Evolutionary conservation across 495 filamentous ascomycete genomes (phyloP).

Genomic region (Talaromyces ruber): DNA sequence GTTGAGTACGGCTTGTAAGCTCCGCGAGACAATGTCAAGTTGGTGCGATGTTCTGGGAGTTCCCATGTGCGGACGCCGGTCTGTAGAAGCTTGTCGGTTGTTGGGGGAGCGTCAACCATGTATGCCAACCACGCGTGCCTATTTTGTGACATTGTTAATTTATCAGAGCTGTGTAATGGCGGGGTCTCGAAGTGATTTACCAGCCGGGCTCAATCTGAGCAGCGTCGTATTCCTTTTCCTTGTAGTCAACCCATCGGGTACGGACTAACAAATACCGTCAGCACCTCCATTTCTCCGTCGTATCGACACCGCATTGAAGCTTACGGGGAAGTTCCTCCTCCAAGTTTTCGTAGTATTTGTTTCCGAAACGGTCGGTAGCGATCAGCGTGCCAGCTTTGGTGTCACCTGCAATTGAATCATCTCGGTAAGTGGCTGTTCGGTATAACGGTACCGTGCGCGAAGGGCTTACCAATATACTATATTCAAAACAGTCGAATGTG

Average conservation of each 20-base stretch:
- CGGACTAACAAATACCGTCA: constrained; percentile 52
- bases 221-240: constrained; percentile 76
- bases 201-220: constrained; percentile 94
- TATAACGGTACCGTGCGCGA: not conserved
- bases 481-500: not conserved
- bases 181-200: constrained; percentile 26
- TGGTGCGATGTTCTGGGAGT: constrained; percentile 60
- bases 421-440: constrained; percentile 18
- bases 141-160: not conserved
- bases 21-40: constrained; percentile 60
- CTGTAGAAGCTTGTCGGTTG: constrained; percentile 62
- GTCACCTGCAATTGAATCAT: constrained; percentile 56
- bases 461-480: constrained; percentile 59
- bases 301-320: constrained; percentile 14
- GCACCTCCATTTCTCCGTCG: not conserved
- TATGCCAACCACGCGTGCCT: constrained; percentile 97
- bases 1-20: constrained; percentile 93
- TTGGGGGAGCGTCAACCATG: constrained; percentile 79
- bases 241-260: constrained; percentile 97
- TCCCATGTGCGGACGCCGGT: constrained; percentile 66
- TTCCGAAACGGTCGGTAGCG: constrained; percentile 81
- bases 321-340: constrained; percentile 86
- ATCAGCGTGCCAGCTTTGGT: constrained; percentile 90
- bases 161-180: not conserved
- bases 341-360: constrained; percentile 95